Evolutionary conservation across 805 yeast genomes (phyloP), one percentile per base, ranked within the genome.

Genomic region (Ogataea henricii): DNA sequence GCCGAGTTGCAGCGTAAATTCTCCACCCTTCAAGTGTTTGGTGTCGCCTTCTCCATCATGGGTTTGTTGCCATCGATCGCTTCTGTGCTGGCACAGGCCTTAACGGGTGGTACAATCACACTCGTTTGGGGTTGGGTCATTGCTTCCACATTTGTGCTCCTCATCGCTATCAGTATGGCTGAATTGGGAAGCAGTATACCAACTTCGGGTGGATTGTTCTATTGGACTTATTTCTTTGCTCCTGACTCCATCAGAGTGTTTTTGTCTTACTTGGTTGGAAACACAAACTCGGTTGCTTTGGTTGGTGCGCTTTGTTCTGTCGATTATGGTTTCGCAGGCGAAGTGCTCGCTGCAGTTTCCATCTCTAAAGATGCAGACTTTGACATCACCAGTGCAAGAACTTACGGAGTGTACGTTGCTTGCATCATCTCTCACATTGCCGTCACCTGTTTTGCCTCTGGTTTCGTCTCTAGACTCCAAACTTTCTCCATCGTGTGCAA

Each of bases 11-110:
- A 75, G 53, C 74, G 89, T 54, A 79, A 74, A 49, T 83, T 83
- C 57, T 71, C 78, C 13, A 65, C 83, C 16, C 69, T 79, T 63
- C 77, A 84, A 21, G 74, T 81, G 3, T 82, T 82, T 58, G 78
- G 82, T 26, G 83, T 83, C 35, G 79, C 85, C 2, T 83, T 82
- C 60, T 76, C 84, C 2, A 83, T 83, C 43, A 71, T 83, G 63
- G 85, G 86, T 12, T 71, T 83, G 45, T 73, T 85, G 58, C 84
- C 86, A 9, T 82, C 87, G 4, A 74, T 83, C 45, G 81, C 85
- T 3, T 78, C 87, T 10, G 72, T 81, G 14, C 68, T 82, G 51
- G 70, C 71, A 41, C 78, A 77, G 49, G 82, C 76, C 48, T 77
- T 81, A 59, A 77, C 77, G 9, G 72, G 80, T 12, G 87, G 87